A percentile compares a stretch with the other conserved stretches of the same genome.
phyloP scores from a whole-genome alignment of 106 monocot species.

The Platanthera zijinensis region DNA sequence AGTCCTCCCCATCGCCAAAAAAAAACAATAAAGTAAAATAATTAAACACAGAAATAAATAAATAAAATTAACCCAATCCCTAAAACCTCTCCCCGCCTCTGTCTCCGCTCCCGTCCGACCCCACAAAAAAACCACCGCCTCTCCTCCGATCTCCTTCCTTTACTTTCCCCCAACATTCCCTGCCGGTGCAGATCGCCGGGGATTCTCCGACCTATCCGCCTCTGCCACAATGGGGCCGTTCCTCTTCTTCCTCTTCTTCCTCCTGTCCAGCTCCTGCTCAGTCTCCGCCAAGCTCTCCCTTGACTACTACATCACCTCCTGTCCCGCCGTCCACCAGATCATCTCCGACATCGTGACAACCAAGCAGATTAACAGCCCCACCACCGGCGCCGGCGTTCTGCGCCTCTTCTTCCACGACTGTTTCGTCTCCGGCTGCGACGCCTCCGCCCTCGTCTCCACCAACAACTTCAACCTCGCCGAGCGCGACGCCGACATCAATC shows the following conservation, averaged over 20 bases:
- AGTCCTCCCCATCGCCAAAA: too few relatives aligned
- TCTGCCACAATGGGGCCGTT: not conserved
- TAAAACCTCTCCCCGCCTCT: conserved; percentile 4
- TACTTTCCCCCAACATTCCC: not conserved
- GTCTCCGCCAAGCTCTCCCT: conserved; percentile 1
- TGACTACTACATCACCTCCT: conserved; percentile 16
- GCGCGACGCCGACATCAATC: conserved; percentile 51
- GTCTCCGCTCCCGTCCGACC: not conserved
- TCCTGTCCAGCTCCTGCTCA: not conserved
- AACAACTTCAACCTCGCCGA: conserved; percentile 40
- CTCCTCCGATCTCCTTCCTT: not conserved
- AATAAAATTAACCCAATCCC: not conserved
- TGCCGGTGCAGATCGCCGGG: not conserved
- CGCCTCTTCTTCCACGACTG: conserved; percentile 34
- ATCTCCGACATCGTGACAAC: conserved; percentile 16
- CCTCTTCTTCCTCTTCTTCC: not conserved
- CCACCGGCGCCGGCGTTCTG: conserved; percentile 23
- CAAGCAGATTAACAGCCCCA: conserved; percentile 15
- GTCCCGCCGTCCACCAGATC: conserved; percentile 17
- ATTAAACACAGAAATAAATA: too few relatives aligned
- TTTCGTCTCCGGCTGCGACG: conserved; percentile 45
- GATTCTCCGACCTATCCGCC: not conserved
- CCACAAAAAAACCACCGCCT: not conserved
- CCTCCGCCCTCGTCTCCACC: conserved; percentile 52
- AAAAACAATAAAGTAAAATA: too few relatives aligned